Evolutionary conservation across 768 basidiomycete genomes (phyloP).

Genomic region (Lactarius pseudohatsudake): DNA sequence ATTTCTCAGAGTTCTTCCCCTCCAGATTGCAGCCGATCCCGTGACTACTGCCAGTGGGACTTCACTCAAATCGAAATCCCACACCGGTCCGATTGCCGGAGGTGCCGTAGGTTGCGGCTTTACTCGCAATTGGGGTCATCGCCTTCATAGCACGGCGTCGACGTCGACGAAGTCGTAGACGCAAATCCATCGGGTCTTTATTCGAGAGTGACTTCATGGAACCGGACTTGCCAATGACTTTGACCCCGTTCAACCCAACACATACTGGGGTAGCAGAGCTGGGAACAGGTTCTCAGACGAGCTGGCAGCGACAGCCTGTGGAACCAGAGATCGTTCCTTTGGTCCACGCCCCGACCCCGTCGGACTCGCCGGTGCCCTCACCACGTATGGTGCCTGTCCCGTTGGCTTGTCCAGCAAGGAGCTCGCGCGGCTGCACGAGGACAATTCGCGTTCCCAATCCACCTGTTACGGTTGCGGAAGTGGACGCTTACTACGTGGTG

Average conservation of each 20-base stretch:
- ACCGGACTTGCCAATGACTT: neutral
- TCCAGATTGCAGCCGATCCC: neutral
- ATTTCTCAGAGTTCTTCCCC: constrained; percentile 1
- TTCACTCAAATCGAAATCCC: neutral
- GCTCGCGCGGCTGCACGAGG: constrained; percentile 17
- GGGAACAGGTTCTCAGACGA: neutral
- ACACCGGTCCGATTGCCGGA: constrained; percentile 24
- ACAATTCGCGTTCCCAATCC: neutral
- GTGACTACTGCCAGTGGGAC: too few relatives aligned
- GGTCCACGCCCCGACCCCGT: neutral
- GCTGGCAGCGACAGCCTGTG: neutral
- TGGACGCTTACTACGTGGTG: too few relatives aligned
- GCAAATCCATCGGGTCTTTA: neutral
- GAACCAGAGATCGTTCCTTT: neutral
- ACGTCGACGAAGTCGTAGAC: constrained; percentile 10
- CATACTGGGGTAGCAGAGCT: neutral
- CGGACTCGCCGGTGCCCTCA: neutral
- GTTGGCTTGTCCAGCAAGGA: constrained; percentile 20
- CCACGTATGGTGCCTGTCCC: neutral
- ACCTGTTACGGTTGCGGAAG: too few relatives aligned
- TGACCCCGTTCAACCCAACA: constrained; percentile 10
- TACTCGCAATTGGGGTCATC: neutral
- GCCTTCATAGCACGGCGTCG: neutral
- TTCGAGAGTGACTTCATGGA: neutral
- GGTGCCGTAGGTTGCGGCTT: constrained; percentile 18